phyloP scores from a whole-genome alignment of 306 rosid species.

The Abrus pulchellus region DNA sequence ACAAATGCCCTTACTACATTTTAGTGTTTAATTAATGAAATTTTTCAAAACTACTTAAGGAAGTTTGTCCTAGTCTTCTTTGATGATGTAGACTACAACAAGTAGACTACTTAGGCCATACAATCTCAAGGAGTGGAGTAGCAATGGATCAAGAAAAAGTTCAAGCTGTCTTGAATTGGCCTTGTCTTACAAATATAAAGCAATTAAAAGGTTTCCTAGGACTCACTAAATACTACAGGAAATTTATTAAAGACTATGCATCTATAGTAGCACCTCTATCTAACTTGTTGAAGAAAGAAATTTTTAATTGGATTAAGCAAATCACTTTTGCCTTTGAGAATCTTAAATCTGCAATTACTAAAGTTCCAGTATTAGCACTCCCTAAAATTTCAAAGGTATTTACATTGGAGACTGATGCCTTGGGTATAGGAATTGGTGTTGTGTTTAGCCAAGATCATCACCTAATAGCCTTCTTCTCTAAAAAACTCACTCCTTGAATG shows the following conservation, averaged over 20 bases:
- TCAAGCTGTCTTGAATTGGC: background rate
- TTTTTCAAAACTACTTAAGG: background rate
- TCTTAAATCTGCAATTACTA: too few relatives aligned
- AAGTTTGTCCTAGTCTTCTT: background rate
- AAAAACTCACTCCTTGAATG: too few relatives aligned
- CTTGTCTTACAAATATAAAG: background rate
- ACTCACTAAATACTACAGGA: background rate
- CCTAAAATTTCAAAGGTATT: too few relatives aligned
- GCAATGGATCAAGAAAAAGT: background rate
- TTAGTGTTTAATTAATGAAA: too few relatives aligned
- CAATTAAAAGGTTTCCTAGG: background rate
- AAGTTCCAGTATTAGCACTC: too few relatives aligned
- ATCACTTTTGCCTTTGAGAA: too few relatives aligned
- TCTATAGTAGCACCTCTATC: background rate
- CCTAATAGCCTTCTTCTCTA: too few relatives aligned
- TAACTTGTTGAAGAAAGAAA: background rate
- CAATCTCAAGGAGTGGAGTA: background rate
- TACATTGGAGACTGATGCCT: too few relatives aligned
- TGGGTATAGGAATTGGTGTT: too few relatives aligned
- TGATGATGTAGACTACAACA: background rate
- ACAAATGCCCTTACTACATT: background rate
- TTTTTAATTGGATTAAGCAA: too few relatives aligned
- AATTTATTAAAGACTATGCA: background rate
- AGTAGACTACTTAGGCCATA: background rate
- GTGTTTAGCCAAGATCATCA: too few relatives aligned